Percentiles rank a stretch among this genome's conserved stretches.
Evolutionary conservation across 371 early-diverging fungal genomes (phyloP).

Genomic region (Apophysomyces ossiformis): DNA sequence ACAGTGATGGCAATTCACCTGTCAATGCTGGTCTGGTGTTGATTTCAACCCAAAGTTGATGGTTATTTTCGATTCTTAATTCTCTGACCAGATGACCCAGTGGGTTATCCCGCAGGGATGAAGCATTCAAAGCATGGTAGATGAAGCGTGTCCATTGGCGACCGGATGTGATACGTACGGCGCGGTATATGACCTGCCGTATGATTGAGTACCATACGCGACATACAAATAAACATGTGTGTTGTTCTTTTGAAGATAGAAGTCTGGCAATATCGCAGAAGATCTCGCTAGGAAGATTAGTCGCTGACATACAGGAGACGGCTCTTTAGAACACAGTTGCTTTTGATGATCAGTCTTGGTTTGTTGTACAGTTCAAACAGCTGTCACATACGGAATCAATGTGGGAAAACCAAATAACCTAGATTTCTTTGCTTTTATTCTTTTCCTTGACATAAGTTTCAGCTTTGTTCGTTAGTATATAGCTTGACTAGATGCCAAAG

Average conservation of each 20-base stretch:
- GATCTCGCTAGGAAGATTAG: constrained; percentile 4
- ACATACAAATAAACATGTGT: constrained; percentile 6
- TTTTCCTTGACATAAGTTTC: too few species aligned
- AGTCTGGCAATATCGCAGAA: neutral
- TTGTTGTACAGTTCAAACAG: too few species aligned
- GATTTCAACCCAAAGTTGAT: too few species aligned
- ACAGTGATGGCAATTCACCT: too few species aligned
- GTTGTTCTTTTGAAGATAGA: neutral
- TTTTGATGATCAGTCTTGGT: too few species aligned
- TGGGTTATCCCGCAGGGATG: neutral
- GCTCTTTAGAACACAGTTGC: too few species aligned
- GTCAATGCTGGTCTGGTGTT: too few species aligned
- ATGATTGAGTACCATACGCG: neutral
- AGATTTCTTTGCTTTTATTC: too few species aligned
- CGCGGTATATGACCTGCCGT: constrained; percentile 1
- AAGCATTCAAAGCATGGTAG: neutral
- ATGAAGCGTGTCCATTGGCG: neutral
- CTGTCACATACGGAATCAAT: too few species aligned
- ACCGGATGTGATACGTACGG: neutral
- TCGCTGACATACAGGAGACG: neutral
- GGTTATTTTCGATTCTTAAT: neutral
- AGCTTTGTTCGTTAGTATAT: too few species aligned
- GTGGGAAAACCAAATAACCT: too few species aligned
- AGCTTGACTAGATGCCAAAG: too few species aligned
- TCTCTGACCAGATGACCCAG: neutral